Evolutionary conservation across 768 basidiomycete genomes (phyloP), one percentile per base, ranked within the genome.

Genomic region (Suillus americanus): DNA sequence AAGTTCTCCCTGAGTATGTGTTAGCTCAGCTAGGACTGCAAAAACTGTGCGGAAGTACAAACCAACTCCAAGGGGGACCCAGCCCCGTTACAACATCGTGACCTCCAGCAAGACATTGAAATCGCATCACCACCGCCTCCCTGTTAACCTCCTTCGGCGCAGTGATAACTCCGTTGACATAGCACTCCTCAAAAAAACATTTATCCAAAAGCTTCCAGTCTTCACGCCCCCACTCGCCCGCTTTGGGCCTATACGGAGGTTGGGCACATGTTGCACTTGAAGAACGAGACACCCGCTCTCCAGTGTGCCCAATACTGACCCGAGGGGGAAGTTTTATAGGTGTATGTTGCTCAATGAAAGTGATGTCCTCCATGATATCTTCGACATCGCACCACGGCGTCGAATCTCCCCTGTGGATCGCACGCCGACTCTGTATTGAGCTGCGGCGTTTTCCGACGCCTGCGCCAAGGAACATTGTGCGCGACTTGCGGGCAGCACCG

Each of bases 151-250:
- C 75, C 48, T 86, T 85, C 77, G 50, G 73, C 71, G n/a, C 50
- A 57, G 2, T 71, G 56, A 33, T 74, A 67, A 67, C 74, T 3
- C 81, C 86, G 54, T 85, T 68, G 3, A 82, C 80, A 16, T 90
- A 74, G 38, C 90, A 80, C 72, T 89, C 86, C 61, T 91, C 89
- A 13, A 89, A 89, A 66, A 94, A 89, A 70, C 90, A 92, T 28
- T 84, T 85, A 74, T 95, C 93, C 57, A 95, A 79, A 56, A 80
- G 71, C 73, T 90, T 93, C 93, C 93, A 95, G 60, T 94, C 90
- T 25, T 85, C 84, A 70, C 89, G 89, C 4, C 82, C 80, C 93
- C 93, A 95, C 46, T 75, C 77, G 16, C 77, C 67, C 14, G 60
- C 51, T 1, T 16, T 33, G 45, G 70, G 67, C 9, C 13, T 38